Evolutionary conservation across 164 flowering plant species (phyloP).

Genomic region (Echeveria elegans): DNA sequence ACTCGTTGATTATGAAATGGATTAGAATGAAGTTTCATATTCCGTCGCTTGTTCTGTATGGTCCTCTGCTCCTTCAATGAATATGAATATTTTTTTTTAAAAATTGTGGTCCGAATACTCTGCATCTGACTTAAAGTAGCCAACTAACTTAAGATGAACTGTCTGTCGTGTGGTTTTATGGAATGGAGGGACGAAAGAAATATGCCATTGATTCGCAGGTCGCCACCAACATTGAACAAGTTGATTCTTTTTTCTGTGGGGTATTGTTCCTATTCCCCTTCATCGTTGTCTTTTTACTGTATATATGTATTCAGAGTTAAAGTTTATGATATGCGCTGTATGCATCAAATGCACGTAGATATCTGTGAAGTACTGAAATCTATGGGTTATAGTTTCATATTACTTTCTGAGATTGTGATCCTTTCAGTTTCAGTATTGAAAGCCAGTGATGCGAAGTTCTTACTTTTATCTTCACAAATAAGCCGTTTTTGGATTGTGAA

Average conservation of each 20-base stretch:
- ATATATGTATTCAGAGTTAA: not conserved
- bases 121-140: conserved; percentile 7
- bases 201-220: not conserved
- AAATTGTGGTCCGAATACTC: not conserved
- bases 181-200: not conserved
- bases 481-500: too few relatives aligned
- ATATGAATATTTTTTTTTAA: not conserved
- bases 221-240: not conserved
- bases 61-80: not conserved
- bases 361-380: not conserved
- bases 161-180: conserved; percentile 4
- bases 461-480: too few relatives aligned
- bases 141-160: not conserved
- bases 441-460: too few relatives aligned
- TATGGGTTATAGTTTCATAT: not conserved
- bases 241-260: not conserved
- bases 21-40: not conserved
- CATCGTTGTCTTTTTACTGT: not conserved
- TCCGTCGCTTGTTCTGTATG: not conserved
- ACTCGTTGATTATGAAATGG: not conserved
- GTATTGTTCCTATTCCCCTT: conserved; percentile 2
- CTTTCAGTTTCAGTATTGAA: too few relatives aligned
- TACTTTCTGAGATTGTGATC: too few relatives aligned
- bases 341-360: not conserved
- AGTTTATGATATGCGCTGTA: not conserved